A percentile compares a stretch with the other conserved stretches of the same genome.
These are phyloP conservation scores for Pelomyxa schiedti DNA, from an alignment of 78 protist genomes.

Conservation along the genomic window DNA sequence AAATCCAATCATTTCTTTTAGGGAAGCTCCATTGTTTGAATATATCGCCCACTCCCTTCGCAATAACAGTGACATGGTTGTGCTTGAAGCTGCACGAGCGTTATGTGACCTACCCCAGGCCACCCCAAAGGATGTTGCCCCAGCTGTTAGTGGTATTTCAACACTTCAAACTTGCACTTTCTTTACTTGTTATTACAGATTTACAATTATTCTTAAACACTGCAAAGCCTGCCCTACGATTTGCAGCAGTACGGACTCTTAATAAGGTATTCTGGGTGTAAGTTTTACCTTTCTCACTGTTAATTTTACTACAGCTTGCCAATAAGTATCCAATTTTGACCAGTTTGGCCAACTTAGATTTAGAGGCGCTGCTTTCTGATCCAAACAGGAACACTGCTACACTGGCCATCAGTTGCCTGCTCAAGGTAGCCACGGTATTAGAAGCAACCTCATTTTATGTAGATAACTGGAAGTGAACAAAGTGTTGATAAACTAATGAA, in stretches of 20 bases:
- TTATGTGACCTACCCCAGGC: slow-evolving; percentile 70
- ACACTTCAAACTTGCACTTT: not conserved
- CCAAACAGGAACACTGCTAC: slow-evolving; percentile 90
- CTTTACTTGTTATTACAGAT: too few relatives aligned
- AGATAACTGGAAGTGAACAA: slow-evolving; percentile 36
- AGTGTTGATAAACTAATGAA: slow-evolving; percentile 87
- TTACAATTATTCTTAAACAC: slow-evolving; percentile 83
- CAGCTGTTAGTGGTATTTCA: slow-evolving; percentile 53
- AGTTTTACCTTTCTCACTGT: not conserved
- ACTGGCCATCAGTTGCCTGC: slow-evolving; percentile 93
- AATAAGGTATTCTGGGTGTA: slow-evolving; percentile 28
- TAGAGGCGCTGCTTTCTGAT: slow-evolving; percentile 88
- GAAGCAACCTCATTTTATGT: too few relatives aligned
- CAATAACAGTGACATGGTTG: slow-evolving; percentile 84
- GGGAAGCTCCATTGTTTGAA: slow-evolving; percentile 33
- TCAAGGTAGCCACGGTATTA: too few relatives aligned
- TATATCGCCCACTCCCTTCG: slow-evolving; percentile 72
- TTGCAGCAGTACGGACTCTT: slow-evolving; percentile 91
- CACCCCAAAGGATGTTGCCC: slow-evolving; percentile 60
- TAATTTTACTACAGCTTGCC: slow-evolving; percentile 12
- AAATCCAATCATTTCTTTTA: not conserved
- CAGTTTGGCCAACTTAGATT: slow-evolving; percentile 72
- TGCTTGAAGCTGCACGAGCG: slow-evolving; percentile 93
- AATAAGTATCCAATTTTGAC: slow-evolving; percentile 68
- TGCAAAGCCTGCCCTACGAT: slow-evolving; percentile 72